Base-by-base conservation (phyloP, 2,329 filamentous ascomycete genomes). In the Nemania diffusa region DNA sequence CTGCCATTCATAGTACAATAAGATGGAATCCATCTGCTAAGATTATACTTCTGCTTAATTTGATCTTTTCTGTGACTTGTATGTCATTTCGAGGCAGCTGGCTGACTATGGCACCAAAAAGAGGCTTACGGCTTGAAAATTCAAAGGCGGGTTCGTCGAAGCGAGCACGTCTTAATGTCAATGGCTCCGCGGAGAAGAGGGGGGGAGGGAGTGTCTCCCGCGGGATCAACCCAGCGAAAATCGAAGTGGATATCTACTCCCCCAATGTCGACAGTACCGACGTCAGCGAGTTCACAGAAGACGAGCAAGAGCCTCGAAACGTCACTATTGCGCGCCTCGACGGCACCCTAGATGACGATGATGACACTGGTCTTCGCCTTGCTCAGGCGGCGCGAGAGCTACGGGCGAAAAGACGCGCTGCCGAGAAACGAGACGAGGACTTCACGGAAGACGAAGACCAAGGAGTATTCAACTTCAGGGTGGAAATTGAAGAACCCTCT, bases 181-280 rank as follows among this genome's bases (percentile, higher is more conserved):
- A 55, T 9, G n/a, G 8, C 20, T 7, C 6, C 9, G 32, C 24
- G 2, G 37, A 32, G 48, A 50, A 56, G 17, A 37, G 11, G 11
- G 7, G 7, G 17, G 13, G 8, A 6, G 11, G 29, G 22, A 3
- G 22, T 44, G 6, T 4, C 22, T 17, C 37, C 37, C 37, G 37
- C 37, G 13, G 37, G 53, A 26, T 7, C 3, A 29, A 17, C 3
- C 15, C 26, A n/a, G n/a, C n/a, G 52, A 22, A 5, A 50, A 5
- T 2, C 15, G 32, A 32, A 40, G 5, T 24, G 27, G 51, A 57
- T 3, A 7, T 56, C 29, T 62, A 51, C 34, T 67, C 64, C 15
- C 53, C 67, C 2, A 64, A 67, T 13, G 5, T 60, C 48, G 26
- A 53, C 32, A 70, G 4, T 24, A 57, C 37, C 55, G 62, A 70